These are phyloP conservation scores for Pyrus betulifolia DNA, from an alignment of 306 rosid species.

Conservation along the genomic window DNA sequence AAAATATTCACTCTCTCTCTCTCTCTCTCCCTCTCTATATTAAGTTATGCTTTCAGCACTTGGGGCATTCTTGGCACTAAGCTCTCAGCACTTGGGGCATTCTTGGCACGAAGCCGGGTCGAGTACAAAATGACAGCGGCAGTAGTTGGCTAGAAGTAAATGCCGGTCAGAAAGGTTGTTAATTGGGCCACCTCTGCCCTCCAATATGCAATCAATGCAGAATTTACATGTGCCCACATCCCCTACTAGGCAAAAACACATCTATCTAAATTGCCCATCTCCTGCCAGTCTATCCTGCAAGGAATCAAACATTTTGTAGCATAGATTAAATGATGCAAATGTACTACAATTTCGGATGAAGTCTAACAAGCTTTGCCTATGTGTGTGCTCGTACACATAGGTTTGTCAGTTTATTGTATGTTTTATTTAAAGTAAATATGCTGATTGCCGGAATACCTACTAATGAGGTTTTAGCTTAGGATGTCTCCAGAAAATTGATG, in stretches of 20 bases:
- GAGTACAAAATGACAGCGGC: not conserved
- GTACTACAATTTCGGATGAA: not conserved
- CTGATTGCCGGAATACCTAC: not conserved
- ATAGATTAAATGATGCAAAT: not conserved
- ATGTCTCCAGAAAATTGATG: not conserved
- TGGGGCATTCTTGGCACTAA: not conserved
- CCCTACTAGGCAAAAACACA: not conserved
- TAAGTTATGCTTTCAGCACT: not conserved
- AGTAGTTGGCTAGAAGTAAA: conserved; percentile 34
- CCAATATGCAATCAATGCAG: conserved; percentile 22
- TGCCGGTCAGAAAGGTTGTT: conserved; percentile 22
- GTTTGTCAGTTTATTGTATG: not conserved
- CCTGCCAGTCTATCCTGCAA: not conserved
- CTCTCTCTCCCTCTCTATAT: not conserved
- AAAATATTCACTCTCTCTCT: not conserved
- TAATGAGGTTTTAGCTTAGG: not conserved
- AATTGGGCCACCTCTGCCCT: conserved; percentile 15
- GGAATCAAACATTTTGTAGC: not conserved
- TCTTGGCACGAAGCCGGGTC: not conserved
- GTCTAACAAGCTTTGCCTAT: not conserved
- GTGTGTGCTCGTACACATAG: not conserved
- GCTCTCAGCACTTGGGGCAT: not conserved
- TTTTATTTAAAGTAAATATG: not conserved
- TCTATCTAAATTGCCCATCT: not conserved
- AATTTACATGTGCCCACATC: not conserved